Percentiles rank a stretch among this genome's conserved stretches.
Conservation (phyloP, 2,329 filamentous ascomycete species). For the Bipolaris victoriae region DNA sequence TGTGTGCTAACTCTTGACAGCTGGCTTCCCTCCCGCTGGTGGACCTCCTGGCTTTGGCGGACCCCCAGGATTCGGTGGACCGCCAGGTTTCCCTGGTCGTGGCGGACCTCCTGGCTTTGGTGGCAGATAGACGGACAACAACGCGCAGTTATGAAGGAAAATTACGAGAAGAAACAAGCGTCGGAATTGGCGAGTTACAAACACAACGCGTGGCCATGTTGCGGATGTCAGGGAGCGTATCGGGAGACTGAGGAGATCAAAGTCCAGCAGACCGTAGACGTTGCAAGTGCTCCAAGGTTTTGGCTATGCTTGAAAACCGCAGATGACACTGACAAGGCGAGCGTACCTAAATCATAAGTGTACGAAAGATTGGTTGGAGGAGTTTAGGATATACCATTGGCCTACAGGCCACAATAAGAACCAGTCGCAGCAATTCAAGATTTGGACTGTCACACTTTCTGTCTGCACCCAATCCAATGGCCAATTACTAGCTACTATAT, state of each 20-base stretch:
- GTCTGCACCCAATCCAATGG: neutral
- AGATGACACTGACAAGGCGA: constrained; percentile 2
- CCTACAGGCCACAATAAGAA: constrained; percentile 10
- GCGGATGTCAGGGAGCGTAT: constrained; percentile 6
- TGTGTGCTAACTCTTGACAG: constrained; percentile 34
- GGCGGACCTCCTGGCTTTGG: constrained; percentile 39
- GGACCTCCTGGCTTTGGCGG: constrained; percentile 56
- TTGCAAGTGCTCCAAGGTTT: neutral
- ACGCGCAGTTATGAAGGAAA: constrained; percentile 3
- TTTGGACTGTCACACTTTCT: neutral
- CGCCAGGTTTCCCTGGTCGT: constrained; percentile 32
- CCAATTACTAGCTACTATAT: neutral
- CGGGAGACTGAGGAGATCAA: constrained; percentile 4
- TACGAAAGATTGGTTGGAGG: constrained; percentile 6
- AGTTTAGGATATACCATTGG: constrained; percentile 16
- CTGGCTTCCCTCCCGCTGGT: constrained; percentile 55
- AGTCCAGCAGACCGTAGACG: constrained; percentile 3
- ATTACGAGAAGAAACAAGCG: constrained; percentile 5
- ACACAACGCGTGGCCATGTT: constrained; percentile 1
- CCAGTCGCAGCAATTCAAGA: constrained; percentile 4
- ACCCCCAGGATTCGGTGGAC: constrained; percentile 36
- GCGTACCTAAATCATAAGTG: constrained; percentile 12
- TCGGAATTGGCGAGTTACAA: constrained; percentile 8
- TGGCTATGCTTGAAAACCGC: constrained; percentile 2
- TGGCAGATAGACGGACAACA: constrained; percentile 27